phyloP scores from a whole-genome alignment of 805 yeast genomes.

The Candida ficus region DNA sequence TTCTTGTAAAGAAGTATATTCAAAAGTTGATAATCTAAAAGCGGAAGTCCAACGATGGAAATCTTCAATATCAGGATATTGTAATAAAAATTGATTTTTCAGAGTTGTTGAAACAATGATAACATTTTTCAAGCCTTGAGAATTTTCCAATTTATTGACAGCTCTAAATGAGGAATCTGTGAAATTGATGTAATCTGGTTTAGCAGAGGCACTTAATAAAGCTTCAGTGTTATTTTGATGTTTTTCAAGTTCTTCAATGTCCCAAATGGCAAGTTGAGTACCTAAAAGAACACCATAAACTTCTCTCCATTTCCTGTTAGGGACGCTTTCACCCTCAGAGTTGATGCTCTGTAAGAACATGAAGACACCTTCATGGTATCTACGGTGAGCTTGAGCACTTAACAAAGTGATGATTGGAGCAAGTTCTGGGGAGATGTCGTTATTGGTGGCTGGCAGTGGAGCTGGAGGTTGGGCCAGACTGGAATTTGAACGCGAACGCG shows the following conservation, averaged over 20 bases:
- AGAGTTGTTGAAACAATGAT: slow-evolving; percentile 87
- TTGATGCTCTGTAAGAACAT: slow-evolving; percentile 69
- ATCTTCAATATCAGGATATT: slow-evolving; percentile 60
- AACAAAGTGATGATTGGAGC: slow-evolving; percentile 69
- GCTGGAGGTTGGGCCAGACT: neutral
- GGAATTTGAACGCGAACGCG: slow-evolving; percentile 2
- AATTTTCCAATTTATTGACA: slow-evolving; percentile 55
- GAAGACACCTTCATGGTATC: slow-evolving; percentile 72
- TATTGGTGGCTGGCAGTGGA: slow-evolving; percentile 3
- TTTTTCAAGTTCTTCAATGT: slow-evolving; percentile 59
- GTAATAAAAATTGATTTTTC: slow-evolving; percentile 81
- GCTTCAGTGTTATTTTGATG: slow-evolving; percentile 40
- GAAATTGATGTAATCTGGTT: slow-evolving; percentile 85
- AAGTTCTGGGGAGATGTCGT: slow-evolving; percentile 32
- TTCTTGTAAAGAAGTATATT: slow-evolving; percentile 79
- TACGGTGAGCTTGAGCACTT: slow-evolving; percentile 68
- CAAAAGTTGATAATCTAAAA: slow-evolving; percentile 73
- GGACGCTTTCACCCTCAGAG: slow-evolving; percentile 77
- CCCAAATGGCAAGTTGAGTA: slow-evolving; percentile 90
- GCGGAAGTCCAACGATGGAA: slow-evolving; percentile 80
- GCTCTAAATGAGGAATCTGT: slow-evolving; percentile 86
- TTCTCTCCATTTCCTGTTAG: slow-evolving; percentile 82
- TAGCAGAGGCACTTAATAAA: slow-evolving; percentile 53
- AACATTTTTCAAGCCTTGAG: slow-evolving; percentile 62
- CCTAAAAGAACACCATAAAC: slow-evolving; percentile 91